phyloP scores from a whole-genome alignment of 1,284 basidiomycete species.

The Rhodotorula sp. region DNA sequence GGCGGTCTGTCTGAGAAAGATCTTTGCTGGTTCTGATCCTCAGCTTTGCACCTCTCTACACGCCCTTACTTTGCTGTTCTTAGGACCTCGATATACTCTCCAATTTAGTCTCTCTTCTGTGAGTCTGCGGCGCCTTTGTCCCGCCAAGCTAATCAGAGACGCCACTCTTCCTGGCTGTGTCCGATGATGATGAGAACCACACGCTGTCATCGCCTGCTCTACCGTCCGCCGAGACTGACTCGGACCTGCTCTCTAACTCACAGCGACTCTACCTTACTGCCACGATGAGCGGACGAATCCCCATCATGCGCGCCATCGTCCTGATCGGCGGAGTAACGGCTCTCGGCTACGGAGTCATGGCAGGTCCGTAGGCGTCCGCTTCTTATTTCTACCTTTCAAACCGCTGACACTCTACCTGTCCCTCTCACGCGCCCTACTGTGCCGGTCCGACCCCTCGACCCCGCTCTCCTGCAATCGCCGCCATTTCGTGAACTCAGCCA shows the following conservation, averaged over 20 bases:
- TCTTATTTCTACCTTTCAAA: not conserved
- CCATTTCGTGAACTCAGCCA: constrained; percentile 13
- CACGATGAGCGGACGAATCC: constrained; percentile 37
- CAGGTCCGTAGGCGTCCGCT: constrained; percentile 12
- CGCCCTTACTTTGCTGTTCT: too few relatives aligned
- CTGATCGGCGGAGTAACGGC: constrained; percentile 25
- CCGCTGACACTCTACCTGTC: not conserved
- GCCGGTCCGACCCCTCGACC: not conserved
- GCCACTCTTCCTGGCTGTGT: too few relatives aligned
- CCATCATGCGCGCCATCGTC: constrained; percentile 30
- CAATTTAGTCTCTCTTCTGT: too few relatives aligned
- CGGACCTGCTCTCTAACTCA: not conserved
- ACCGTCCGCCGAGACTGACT: too few relatives aligned
- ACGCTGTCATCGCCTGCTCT: too few relatives aligned
- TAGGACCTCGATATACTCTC: too few relatives aligned
- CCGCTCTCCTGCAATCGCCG: not conserved
- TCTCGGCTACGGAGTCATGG: constrained; percentile 37
- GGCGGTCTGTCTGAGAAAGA: too few relatives aligned
- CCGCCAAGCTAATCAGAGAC: too few relatives aligned
- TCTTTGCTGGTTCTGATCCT: too few relatives aligned
- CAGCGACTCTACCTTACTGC: not conserved
- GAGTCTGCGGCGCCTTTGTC: too few relatives aligned
- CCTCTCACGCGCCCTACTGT: not conserved
- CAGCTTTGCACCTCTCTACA: not conserved
- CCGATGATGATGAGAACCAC: too few relatives aligned